These are phyloP conservation scores for Lasiodiplodia hormozganensis DNA, from an alignment of 2,329 filamentous ascomycete genomes.

Conservation along the genomic window DNA sequence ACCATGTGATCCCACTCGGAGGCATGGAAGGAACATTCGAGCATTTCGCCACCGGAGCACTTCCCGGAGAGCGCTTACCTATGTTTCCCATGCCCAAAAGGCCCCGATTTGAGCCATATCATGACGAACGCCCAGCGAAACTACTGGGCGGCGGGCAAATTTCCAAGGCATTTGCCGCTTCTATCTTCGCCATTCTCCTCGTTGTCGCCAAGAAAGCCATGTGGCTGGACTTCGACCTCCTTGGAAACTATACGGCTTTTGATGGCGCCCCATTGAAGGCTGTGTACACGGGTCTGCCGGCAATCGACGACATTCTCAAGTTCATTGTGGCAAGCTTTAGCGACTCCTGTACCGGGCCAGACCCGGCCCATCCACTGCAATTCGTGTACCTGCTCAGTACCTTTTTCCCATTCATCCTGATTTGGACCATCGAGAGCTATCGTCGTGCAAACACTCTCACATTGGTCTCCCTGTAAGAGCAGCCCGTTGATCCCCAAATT, in stretches of 20 bases:
- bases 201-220: background rate
- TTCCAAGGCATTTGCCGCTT: background rate
- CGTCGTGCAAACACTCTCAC: constrained; percentile 1
- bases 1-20: constrained; percentile 17
- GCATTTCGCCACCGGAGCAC: background rate
- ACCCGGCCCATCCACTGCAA: constrained; percentile 11
- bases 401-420: constrained; percentile 11
- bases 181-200: background rate
- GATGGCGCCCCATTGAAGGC: background rate
- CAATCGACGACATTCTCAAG: background rate
- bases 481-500: background rate
- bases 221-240: background rate
- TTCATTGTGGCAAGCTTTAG: background rate
- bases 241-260: background rate
- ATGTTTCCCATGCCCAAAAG: constrained; percentile 11
- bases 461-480: constrained; percentile 20
- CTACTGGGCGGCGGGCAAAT: background rate
- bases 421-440: constrained; percentile 28
- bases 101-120: constrained; percentile 14
- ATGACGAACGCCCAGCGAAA: constrained; percentile 25
- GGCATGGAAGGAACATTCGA: constrained; percentile 6
- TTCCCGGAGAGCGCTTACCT: constrained; percentile 6
- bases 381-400: constrained; percentile 15
- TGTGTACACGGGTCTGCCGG: background rate
- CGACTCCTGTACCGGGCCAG: background rate